A percentile compares a stretch with the other conserved stretches of the same genome.
Conservation (phyloP, 2,329 filamentous ascomycete species). For the Ophioceras dolichostomum region DNA sequence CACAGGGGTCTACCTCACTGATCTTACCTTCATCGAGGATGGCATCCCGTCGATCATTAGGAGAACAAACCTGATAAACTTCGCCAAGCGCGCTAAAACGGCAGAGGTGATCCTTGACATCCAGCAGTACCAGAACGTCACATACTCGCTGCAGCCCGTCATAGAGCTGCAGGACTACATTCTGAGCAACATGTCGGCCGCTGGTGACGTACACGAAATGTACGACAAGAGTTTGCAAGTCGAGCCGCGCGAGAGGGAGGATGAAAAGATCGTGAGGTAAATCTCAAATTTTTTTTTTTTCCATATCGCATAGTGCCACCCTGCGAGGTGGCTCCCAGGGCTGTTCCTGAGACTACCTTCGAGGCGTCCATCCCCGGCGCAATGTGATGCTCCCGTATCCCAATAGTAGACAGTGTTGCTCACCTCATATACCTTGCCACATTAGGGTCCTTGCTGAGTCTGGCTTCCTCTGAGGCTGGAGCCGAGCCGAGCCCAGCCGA, state of each 20-base stretch:
- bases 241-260: conserved; percentile 90
- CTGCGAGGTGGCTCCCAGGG: too few relatives aligned
- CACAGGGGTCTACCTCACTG: conserved; percentile 85
- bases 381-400: too few relatives aligned
- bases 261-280: conserved; percentile 98
- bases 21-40: conserved; percentile 94
- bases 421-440: not conserved
- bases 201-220: conserved; percentile 97
- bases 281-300: too few relatives aligned
- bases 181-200: conserved; percentile 86
- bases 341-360: too few relatives aligned
- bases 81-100: conserved; percentile 94
- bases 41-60: conserved; percentile 95
- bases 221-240: conserved; percentile 93
- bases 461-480: conserved; percentile 19
- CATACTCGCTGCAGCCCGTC: conserved; percentile 84
- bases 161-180: conserved; percentile 94
- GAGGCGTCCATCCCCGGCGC: too few relatives aligned
- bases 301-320: not conserved
- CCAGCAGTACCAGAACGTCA: conserved; percentile 95
- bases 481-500: too few relatives aligned
- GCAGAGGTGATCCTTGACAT: conserved; percentile 98
- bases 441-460: conserved; percentile 20
- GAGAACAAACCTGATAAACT: conserved; percentile 95
- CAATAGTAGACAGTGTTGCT: conserved; percentile 3